phyloP scores from a whole-genome alignment of 2,329 filamentous ascomycete species.

The Cercospora zeae-maydis region DNA sequence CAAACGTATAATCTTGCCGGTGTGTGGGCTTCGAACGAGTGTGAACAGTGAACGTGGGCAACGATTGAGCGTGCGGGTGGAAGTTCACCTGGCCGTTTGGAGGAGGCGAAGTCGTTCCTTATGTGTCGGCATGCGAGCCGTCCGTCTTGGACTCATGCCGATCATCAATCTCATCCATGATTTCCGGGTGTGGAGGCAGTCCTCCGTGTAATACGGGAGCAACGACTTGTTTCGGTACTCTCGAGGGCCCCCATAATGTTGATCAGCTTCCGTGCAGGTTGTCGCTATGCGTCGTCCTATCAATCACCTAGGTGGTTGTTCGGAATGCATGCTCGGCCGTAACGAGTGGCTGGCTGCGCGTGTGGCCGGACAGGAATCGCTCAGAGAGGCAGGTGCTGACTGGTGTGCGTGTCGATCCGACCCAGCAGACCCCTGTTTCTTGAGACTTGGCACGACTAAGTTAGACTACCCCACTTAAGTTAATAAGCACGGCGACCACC shows the following conservation, averaged over 20 bases:
- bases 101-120: neutral
- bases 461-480: neutral
- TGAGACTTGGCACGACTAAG: neutral
- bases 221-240: neutral
- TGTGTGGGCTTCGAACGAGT: neutral
- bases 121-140: neutral
- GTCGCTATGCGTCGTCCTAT: neutral
- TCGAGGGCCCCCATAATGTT: neutral
- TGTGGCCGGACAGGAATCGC: neutral
- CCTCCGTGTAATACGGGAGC: neutral
- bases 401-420: neutral
- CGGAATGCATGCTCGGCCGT: neutral
- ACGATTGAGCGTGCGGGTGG: neutral
- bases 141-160: neutral
- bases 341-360: neutral
- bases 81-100: neutral
- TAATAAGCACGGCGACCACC: neutral
- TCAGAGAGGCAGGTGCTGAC: neutral
- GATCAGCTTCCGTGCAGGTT: neutral
- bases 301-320: neutral
- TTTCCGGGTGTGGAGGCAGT: neutral
- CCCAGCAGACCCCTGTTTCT: neutral
- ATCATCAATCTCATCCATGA: neutral
- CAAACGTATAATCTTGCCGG: neutral
- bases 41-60: neutral